A percentile compares a stretch with the other conserved stretches of the same genome.
Conservation (phyloP, 352 stramenopile genomes). For the Pythium brassicae region DNA sequence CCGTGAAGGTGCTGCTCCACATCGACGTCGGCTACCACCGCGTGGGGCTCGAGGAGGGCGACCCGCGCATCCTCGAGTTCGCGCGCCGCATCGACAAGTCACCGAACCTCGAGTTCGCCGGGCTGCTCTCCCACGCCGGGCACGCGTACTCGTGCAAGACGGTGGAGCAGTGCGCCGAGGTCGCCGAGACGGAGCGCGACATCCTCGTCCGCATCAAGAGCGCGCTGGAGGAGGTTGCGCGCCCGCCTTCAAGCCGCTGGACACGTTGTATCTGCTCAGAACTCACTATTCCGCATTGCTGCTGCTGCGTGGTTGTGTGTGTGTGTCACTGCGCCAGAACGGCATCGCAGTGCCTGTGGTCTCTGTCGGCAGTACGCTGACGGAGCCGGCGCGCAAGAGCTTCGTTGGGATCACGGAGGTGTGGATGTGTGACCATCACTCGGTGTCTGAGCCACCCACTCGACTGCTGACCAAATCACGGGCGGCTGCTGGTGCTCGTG, state of each 20-base stretch:
- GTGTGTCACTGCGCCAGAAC: slow-evolving; percentile 15
- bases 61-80: slow-evolving; percentile 45
- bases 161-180: slow-evolving; percentile 36
- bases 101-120: slow-evolving; percentile 43
- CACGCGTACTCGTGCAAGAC: slow-evolving; percentile 56
- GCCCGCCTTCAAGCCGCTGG: no score
- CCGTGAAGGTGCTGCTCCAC: slow-evolving; percentile 56
- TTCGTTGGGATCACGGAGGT: slow-evolving; percentile 73
- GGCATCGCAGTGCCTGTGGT: slow-evolving; percentile 51
- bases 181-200: slow-evolving; percentile 52
- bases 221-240: slow-evolving; percentile 33
- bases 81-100: slow-evolving; percentile 48
- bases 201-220: slow-evolving; percentile 70
- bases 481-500: neutral
- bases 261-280: no score
- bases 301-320: neutral
- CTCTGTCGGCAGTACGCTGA: slow-evolving; percentile 64
- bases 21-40: slow-evolving; percentile 77
- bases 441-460: neutral
- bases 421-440: neutral
- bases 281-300: neutral
- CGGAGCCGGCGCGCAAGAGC: slow-evolving; percentile 48
- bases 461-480: neutral
- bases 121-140: slow-evolving; percentile 58
- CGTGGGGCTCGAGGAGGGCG: slow-evolving; percentile 55